Conservation (phyloP, 1,284 basidiomycete genomes). For the Entoloma clypeatum region DNA sequence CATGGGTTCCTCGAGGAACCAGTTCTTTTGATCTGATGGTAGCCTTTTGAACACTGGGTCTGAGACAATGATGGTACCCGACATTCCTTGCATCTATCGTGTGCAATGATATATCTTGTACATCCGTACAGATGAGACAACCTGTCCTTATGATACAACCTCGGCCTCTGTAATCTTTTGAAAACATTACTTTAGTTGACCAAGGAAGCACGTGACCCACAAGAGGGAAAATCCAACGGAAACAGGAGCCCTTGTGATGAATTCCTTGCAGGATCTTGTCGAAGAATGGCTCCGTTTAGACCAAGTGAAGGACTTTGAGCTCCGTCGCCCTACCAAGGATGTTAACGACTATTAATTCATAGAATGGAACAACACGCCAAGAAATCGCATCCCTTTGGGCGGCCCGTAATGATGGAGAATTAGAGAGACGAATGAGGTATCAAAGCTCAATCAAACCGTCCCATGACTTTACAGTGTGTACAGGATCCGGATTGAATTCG, state of each 20-base stretch:
- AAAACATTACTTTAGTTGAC: too few species aligned
- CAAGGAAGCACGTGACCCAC: neutral
- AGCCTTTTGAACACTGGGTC: too few species aligned
- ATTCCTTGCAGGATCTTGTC: conserved; percentile 41
- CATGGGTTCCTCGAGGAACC: too few species aligned
- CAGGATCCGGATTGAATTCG: conserved; percentile 76
- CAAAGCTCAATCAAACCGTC: neutral
- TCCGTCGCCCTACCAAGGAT: neutral
- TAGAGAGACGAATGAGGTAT: conserved; percentile 59
- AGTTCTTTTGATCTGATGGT: too few species aligned
- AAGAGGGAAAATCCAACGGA: neutral
- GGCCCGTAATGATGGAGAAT: conserved; percentile 40
- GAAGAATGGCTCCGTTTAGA: conserved; percentile 56
- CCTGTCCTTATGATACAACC: too few species aligned
- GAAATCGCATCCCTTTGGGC: conserved; percentile 55
- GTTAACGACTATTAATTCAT: neutral
- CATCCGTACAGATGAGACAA: too few species aligned
- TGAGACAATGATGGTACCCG: too few species aligned
- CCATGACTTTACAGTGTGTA: conserved; percentile 9
- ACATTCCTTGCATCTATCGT: too few species aligned
- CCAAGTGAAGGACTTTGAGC: conserved; percentile 33
- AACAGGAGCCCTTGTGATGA: conserved; percentile 12
- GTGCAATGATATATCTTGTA: too few species aligned
- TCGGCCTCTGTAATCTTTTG: too few species aligned
- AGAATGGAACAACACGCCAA: conserved; percentile 53